Evolutionary conservation across 345 rosid species (phyloP), one percentile per base, ranked within the genome.

Genomic region (Euclidium syriacum): DNA sequence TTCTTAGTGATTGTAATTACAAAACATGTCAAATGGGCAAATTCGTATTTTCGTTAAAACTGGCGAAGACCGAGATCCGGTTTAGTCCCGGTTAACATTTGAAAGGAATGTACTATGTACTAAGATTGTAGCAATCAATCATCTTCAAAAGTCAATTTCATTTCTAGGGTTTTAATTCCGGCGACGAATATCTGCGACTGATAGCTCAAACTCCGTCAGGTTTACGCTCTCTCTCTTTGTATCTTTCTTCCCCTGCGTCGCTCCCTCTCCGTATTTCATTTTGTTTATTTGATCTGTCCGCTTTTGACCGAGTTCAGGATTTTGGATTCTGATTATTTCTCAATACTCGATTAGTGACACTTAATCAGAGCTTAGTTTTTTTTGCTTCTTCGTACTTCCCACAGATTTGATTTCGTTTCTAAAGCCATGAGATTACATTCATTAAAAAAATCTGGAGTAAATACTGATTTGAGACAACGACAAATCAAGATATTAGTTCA

Each of bases 151-250:
- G 70, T 71, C 75, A 64, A 50, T 71, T 64, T 63, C 52, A 25
- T 15, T 14, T 35, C 75, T 71, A 71, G 75, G 75, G 75, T 71
- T 71, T 63, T 50, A 41, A 57, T 71, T 49, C 75, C 29, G 71
- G 59, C 54, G 74, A 35, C 40, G 64, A 55, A 44, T 44, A 65
- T 44, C 62, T 19, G 12, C 54, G 19, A 56, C 57, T 40, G 46
- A 23, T 40, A 47, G 15, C 44, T 63, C 60, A 4, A 56, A 22
- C 65, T 56, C 65, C 24, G 75, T 32, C 16, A 32, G 26, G 62
- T 64, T 64, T n/a, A n/a, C n/a, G 0, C 54, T 50, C 22, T 64
- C 46, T 63, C 41, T 34, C 1, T 30, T 3, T 3, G 9, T 30
- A 0, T 34, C 24, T n/a, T 17, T 10, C 1, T 3, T 20, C 36